Evolutionary conservation across 805 yeast genomes (phyloP), one percentile per base, ranked within the genome.

Genomic region (Wickerhamomyces sydowiorum): DNA sequence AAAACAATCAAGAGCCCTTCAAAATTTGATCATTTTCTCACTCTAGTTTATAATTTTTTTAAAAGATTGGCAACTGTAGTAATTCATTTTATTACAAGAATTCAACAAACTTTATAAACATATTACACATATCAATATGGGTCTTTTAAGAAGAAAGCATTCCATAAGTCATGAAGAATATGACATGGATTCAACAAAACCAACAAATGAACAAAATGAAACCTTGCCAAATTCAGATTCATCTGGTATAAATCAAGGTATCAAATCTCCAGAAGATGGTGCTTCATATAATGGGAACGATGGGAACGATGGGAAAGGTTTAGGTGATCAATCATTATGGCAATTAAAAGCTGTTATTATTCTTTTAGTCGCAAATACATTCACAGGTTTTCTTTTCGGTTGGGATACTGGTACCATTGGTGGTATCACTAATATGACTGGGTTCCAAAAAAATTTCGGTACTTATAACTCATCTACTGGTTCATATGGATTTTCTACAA

Each of bases 341-440:
- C 32, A 29, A 17, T 17, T 29, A 29, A 29, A n/a, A 29, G 5
- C 32, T 29, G 32, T 29, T 7, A 17, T 29, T 3, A 17, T 29
- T 7, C 14, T 29, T 12, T 54, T 57, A 38, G 14, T 70, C 15
- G 52, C 74, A 41, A 73, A 78, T 42, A 82, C 86, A 14, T 80
- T 81, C 48, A 82, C 84, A 56, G 88, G 87, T 39, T 80, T 76
- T 53, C 78, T 80, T 34, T 81, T 78, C 54, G 89, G 89, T 46
- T 82, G 82, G 73, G 89, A 82, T 67, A 82, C 86, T 39, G 89
- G 88, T 67, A 80, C 88, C 49, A 76, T 81, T 61, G 79, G 85
- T 33, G 87, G 87, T 51, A 78, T 82, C 54, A 78, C 80, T 38
- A 76, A 76, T 57, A 76, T 81, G 80, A 52, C 68, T 15, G 78